A percentile compares a stretch with the other conserved stretches of the same genome.
Evolutionary conservation across 371 early-diverging fungal species (phyloP).

Genomic region (Apophysomyces sp.): DNA sequence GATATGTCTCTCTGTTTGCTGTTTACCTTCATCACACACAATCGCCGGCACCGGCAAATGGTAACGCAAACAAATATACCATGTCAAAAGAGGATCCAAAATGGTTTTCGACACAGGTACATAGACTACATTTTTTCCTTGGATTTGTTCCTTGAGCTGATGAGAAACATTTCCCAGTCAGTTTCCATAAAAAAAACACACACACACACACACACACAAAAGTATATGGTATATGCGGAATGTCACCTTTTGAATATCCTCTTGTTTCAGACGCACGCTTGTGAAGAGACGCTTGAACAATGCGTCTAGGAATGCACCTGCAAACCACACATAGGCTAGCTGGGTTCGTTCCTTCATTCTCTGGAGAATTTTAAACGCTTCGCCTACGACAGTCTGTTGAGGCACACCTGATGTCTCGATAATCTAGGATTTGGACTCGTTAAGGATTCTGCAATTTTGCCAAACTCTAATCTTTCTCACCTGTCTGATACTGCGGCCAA

Average conservation of each 20-base stretch:
- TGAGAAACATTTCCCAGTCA: background rate
- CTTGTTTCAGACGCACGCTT: constrained; percentile 29
- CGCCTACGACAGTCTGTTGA: constrained; percentile 46
- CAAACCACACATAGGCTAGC: constrained; percentile 50
- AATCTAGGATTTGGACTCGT: too few species aligned
- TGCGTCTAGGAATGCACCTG: constrained; percentile 40
- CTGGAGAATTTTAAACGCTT: constrained; percentile 42
- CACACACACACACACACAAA: too few species aligned
- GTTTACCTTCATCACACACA: constrained; percentile 48
- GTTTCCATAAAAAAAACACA: too few species aligned
- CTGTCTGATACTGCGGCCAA: constrained; percentile 40
- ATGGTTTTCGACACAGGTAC: constrained; percentile 50
- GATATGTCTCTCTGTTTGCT: too few species aligned
- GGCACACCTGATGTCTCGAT: constrained; percentile 47
- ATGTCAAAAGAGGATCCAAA: constrained; percentile 42
- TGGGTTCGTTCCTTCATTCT: constrained; percentile 52
- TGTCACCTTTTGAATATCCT: constrained; percentile 25
- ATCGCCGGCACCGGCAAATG: constrained; percentile 50
- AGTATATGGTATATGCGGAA: too few species aligned
- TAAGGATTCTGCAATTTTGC: too few species aligned
- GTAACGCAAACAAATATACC: constrained; percentile 48
- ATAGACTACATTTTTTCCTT: constrained; percentile 47
- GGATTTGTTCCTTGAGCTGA: constrained; percentile 33
- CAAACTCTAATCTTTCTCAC: too few species aligned
- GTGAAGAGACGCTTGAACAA: constrained; percentile 43